Evolutionary conservation across 345 rosid genomes (phyloP).

Genomic region (Boechera retrofracta): DNA sequence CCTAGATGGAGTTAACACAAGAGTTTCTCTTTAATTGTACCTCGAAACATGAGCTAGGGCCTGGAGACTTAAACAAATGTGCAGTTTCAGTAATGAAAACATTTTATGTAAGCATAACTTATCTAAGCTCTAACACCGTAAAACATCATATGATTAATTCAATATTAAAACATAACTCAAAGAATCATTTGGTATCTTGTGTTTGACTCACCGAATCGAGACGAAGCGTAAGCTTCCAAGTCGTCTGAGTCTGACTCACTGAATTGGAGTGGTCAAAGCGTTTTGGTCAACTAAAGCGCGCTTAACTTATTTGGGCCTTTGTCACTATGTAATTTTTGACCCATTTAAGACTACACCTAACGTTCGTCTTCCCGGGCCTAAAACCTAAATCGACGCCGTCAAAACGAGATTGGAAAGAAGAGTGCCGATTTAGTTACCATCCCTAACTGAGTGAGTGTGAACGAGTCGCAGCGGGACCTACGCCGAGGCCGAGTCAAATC

Average conservation of each 20-base stretch:
- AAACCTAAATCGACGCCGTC: background rate
- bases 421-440: too few species aligned
- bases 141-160: background rate
- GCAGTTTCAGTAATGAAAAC: background rate
- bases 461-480: background rate
- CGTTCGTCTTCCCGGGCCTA: background rate
- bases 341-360: background rate
- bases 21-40: background rate
- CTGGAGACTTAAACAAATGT: background rate
- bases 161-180: background rate
- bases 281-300: constrained; percentile 6
- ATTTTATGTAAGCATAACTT: constrained; percentile 1
- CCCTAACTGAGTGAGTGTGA: background rate
- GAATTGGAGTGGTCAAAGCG: background rate
- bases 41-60: background rate
- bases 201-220: background rate
- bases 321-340: background rate
- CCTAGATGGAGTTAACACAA: background rate
- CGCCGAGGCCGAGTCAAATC: background rate
- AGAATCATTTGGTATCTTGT: background rate
- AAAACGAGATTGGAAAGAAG: too few species aligned
- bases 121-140: background rate
- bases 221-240: background rate
- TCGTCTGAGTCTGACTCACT: background rate
- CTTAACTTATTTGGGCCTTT: background rate